Base-by-base conservation (phyloP, 176 grass and related monocot genomes). In the Carex cristatella region DNA sequence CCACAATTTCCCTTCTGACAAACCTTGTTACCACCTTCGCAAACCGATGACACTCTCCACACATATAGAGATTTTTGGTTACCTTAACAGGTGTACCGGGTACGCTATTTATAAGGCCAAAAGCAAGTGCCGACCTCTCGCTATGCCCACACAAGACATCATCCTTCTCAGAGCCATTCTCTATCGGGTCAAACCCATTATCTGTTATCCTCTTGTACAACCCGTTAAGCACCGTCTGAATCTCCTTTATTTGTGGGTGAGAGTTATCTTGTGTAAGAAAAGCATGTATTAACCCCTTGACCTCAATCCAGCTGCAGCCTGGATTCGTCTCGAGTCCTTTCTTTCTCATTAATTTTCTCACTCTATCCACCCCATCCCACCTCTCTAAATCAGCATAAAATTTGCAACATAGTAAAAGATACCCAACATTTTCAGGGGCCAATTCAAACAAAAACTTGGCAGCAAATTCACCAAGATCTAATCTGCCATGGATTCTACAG, bases 241-340 rank as follows among this genome's bases (percentile, higher is more conserved):
- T 95, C 90, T 98, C 93, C 75, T 90, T 90, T 16, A 98, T 95
- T 87, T 98, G 95, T 18, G 95, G 93, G 53, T 98, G 95, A 1
- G 95, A 92, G 30, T 90, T 87, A 81, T 98, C 93, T 66, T 86
- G 83, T 57, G 90, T 95, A 74, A 98, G 91, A 92, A 98, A 98
- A 83, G 95, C 95, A 86, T 98, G 95, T 51, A 93, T 84, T 56
- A 83, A 77, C 70, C 95, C 95, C 87, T 93, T 98, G 84, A 88
- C 85, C 85, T 98, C 95, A 42, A 98, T 91, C 95, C 95, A 98
- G 79, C 95, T 95, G 55, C 95, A 98, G 27, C 91, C 95, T 15
- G 61, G 84, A 80, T 90, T 90, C 71, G 87, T 83, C 61, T 88
- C 89, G 81, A 98, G 62, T 64, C 93, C 93, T 83, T 88, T 98